Evolutionary conservation across 345 rosid genomes (phyloP).

Genomic region (Eucalyptus erythrocorys): DNA sequence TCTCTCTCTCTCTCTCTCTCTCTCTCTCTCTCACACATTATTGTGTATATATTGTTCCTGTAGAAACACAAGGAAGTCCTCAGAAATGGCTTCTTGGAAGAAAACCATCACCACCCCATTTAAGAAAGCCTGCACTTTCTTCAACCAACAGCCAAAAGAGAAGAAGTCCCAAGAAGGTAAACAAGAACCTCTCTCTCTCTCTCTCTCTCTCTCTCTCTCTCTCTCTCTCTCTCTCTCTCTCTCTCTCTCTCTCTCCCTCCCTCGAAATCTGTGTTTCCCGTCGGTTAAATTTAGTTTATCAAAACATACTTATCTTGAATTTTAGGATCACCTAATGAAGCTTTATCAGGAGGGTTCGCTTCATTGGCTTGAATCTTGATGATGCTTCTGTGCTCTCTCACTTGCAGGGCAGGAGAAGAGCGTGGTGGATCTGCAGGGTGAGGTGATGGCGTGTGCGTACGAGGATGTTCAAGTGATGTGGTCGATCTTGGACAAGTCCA

Average conservation of each 20-base stretch:
- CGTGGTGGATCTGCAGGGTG: constrained; percentile 70
- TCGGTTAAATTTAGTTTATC: not conserved
- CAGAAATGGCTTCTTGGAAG: constrained; percentile 68
- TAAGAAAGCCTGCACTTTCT: constrained; percentile 77
- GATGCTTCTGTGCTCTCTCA: not conserved
- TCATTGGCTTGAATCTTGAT: not conserved
- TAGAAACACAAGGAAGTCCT: not conserved
- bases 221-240: not conserved
- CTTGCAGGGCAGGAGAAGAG: constrained; percentile 42
- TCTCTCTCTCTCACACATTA: not conserved
- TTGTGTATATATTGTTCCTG: not conserved
- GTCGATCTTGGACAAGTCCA: constrained; percentile 94
- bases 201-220: not conserved
- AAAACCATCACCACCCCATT: constrained; percentile 82
- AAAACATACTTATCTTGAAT: not conserved
- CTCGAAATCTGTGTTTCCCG: not conserved
- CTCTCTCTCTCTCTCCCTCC: not conserved
- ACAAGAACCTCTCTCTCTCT: not conserved
- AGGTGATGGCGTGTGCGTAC: constrained; percentile 90
- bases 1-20: not conserved
- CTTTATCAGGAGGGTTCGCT: not conserved
- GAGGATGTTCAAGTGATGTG: constrained; percentile 96
- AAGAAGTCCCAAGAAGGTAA: constrained; percentile 38
- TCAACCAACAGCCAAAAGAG: constrained; percentile 39
- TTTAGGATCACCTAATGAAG: not conserved